Base-by-base conservation (phyloP, 2,329 filamentous ascomycete species). In the Diaporthe vaccinii region DNA sequence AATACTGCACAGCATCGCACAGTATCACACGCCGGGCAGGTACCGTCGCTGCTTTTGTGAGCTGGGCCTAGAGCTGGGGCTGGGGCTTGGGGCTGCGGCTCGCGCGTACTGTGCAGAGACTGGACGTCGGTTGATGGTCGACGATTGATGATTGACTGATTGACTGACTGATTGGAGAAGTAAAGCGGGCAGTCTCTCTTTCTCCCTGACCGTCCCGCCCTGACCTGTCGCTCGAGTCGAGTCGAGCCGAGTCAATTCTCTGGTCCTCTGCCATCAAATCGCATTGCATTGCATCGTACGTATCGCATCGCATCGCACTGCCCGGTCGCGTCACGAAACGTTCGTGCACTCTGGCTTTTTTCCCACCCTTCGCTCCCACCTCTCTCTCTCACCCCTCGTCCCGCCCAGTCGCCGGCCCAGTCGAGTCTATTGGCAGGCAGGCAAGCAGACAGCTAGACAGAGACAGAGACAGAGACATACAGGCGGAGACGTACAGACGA, bases 251-350 rank as follows among this genome's bases (percentile, higher is more conserved):
- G 65, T 53, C 65, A 68, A 68, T 68, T 68, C 44, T 68, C 46
- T 41, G 65, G 46, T 36, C 46, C 34, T 15, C 49, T 68, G 65
- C 65, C 65, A 68, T 68, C 65, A 53, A 68, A 53, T 68, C 46
- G 65, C 65, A 68, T 68, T 53, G 62, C 62, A 53, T 68, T 39
- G 46, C 49, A 68, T 51, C 44, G 65, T 62, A 44, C 46, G 65
- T 36, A 72, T 58, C 68, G 25, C n/a, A 61, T 61, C 55, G 69
- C 69, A 62, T 41, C 70, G 44, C 57, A 62, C 70, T 46, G 44
- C 46, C 70, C 70, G 55, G 57, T 62, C 57, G 41, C 57, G 55
- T 57, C 57, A 44, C 69, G 53, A 61, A 72, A 72, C 44, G 53
- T 58, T 59, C 25, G 57, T 61, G 69, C 69, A 72, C 44, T 25